These are phyloP conservation scores for Rhizomucor pusillus DNA, from an alignment of 371 early-diverging fungal species.

Conservation along the genomic window DNA sequence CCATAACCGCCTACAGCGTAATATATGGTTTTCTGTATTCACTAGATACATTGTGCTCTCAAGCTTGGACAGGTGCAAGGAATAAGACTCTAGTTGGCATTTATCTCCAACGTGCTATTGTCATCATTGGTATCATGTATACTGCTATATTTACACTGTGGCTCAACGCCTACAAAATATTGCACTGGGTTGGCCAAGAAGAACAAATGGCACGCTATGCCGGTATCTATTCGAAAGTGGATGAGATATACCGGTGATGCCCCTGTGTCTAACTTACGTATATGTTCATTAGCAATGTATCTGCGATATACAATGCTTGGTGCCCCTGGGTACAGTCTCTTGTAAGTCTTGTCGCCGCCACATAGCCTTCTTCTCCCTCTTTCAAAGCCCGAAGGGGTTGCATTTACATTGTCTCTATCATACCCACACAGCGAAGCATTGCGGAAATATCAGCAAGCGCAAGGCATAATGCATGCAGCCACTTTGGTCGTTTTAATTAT, in stretches of 20 bases:
- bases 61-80: constrained; percentile 75
- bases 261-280: background rate
- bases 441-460: constrained; percentile 72
- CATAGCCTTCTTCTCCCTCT: background rate
- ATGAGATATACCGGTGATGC: background rate
- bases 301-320: constrained; percentile 58
- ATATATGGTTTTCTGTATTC: constrained; percentile 47
- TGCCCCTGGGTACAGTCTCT: constrained; percentile 60
- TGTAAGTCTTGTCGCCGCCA: too few relatives aligned
- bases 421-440: constrained; percentile 51
- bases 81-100: constrained; percentile 74
- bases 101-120: constrained; percentile 79
- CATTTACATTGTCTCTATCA: background rate
- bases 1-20: constrained; percentile 83
- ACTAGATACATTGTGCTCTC: constrained; percentile 81
- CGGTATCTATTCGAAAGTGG: constrained; percentile 1
- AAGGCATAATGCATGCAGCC: constrained; percentile 69
- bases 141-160: constrained; percentile 61
- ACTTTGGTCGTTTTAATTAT: constrained; percentile 62
- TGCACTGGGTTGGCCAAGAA: constrained; percentile 9
- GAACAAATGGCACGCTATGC: constrained; percentile 8
- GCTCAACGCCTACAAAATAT: constrained; percentile 21
- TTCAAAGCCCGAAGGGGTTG: background rate
- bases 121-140: constrained; percentile 72
- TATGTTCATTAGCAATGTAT: constrained; percentile 42